phyloP scores from a whole-genome alignment of 257 asterid genomes.

The Solanum boliviense region DNA sequence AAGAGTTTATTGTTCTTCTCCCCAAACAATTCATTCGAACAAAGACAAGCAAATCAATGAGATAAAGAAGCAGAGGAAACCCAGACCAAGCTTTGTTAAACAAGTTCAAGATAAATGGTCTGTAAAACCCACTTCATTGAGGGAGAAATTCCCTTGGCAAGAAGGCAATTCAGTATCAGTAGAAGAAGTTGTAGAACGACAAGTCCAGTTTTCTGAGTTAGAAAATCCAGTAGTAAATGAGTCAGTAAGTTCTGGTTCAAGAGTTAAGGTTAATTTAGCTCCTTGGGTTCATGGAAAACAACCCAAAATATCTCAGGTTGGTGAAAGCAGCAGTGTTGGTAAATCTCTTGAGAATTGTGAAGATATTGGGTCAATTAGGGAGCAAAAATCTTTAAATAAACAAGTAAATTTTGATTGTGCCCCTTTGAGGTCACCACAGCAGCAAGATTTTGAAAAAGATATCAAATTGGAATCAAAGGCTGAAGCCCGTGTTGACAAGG shows the following conservation, averaged over 20 bases:
- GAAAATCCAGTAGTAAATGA: not conserved
- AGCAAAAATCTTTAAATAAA: slow-evolving; percentile 1
- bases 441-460: not conserved
- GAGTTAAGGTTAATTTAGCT: slow-evolving; percentile 33
- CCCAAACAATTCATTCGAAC: slow-evolving; percentile 33
- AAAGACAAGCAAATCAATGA: slow-evolving; percentile 1
- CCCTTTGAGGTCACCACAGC: too few relatives aligned
- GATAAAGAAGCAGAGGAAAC: slow-evolving; percentile 54
- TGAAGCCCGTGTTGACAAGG: not conserved
- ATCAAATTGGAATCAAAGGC: not conserved
- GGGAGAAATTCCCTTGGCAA: slow-evolving; percentile 75
- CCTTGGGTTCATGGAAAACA: slow-evolving; percentile 65
- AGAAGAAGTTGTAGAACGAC: slow-evolving; percentile 19
- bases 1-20: slow-evolving; percentile 22
- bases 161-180: not conserved
- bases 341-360: slow-evolving; percentile 4
- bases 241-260: slow-evolving; percentile 5
- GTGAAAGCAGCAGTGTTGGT: not conserved
- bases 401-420: not conserved
- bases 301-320: slow-evolving; percentile 11
- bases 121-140: slow-evolving; percentile 31
- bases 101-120: slow-evolving; percentile 84
- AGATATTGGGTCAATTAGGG: slow-evolving; percentile 3
- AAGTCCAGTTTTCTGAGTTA: not conserved
- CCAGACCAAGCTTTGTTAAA: slow-evolving; percentile 71